A percentile compares a stretch with the other conserved stretches of the same genome.
Evolutionary conservation across 2,329 filamentous ascomycete species (phyloP).

Genomic region (Scedosporium apiospermum): DNA sequence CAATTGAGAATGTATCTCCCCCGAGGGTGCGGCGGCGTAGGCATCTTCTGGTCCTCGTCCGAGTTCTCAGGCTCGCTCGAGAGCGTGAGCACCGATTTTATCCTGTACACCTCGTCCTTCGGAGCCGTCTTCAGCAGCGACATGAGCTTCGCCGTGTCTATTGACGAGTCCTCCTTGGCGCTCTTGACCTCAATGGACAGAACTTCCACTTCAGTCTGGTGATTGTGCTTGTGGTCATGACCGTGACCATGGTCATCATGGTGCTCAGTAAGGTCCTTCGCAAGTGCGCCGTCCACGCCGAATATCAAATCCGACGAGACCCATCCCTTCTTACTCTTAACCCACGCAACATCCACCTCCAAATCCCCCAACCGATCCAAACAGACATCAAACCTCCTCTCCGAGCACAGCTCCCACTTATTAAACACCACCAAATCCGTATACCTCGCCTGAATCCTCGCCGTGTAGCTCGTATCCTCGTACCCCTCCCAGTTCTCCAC

Average conservation of each 20-base stretch:
- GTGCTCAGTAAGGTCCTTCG: constrained; percentile 39
- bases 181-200: constrained; percentile 64
- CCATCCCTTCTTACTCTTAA: constrained; percentile 74
- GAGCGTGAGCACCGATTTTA: constrained; percentile 61
- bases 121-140: constrained; percentile 62
- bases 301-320: constrained; percentile 75
- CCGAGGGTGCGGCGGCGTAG: constrained; percentile 11
- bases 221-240: constrained; percentile 24
- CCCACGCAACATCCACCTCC: constrained; percentile 70
- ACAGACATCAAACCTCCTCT: constrained; percentile 66
- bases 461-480: constrained; percentile 83
- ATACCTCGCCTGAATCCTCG: constrained; percentile 77
- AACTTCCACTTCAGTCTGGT: constrained; percentile 87
- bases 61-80: constrained; percentile 38
- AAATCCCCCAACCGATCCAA: constrained; percentile 72
- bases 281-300: constrained; percentile 77
- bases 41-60: constrained; percentile 23
- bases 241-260: constrained; percentile 24
- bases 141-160: constrained; percentile 54
- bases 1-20: constrained; percentile 85
- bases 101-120: constrained; percentile 92
- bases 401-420: constrained; percentile 75
- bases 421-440: constrained; percentile 89
- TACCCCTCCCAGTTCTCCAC: constrained; percentile 95
- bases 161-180: constrained; percentile 21